These are phyloP conservation scores for Trichoderma brevicompactum DNA, from an alignment of 2,329 filamentous ascomycete genomes.

Conservation along the genomic window DNA sequence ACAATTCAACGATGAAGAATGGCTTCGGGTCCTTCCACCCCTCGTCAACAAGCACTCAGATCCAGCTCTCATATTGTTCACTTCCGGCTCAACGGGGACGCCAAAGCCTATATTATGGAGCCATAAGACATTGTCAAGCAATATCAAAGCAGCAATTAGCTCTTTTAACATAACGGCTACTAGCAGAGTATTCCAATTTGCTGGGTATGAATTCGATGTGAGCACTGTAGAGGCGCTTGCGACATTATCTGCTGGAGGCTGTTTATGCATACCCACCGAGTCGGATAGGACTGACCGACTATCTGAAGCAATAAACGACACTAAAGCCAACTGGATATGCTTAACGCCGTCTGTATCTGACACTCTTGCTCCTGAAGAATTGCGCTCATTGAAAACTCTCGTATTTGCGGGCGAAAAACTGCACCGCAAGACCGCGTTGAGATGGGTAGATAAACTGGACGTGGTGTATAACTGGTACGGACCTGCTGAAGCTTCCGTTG, in stretches of 20 bases:
- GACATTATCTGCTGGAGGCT: constrained; percentile 7
- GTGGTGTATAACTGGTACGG: constrained; percentile 17
- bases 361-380: background rate
- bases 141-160: background rate
- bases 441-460: constrained; percentile 13
- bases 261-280: constrained; percentile 23
- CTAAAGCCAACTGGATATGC: constrained; percentile 1
- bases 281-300: constrained; percentile 1
- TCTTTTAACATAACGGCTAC: background rate
- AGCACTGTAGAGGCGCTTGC: background rate
- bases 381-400: constrained; percentile 6
- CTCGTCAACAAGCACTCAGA: background rate
- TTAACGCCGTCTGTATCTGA: constrained; percentile 18
- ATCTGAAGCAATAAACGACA: background rate
- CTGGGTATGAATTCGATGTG: constrained; percentile 23
- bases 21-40: background rate
- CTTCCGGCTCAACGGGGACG: constrained; percentile 55
- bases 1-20: background rate
- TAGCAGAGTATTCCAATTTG: constrained; percentile 20
- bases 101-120: constrained; percentile 54
- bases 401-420: constrained; percentile 15
- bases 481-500: constrained; percentile 12
- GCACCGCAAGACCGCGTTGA: constrained; percentile 4
- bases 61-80: constrained; percentile 49
- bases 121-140: constrained; percentile 25